Evolutionary conservation across 2,329 filamentous ascomycete genomes (phyloP), one percentile per base, ranked within the genome.

Genomic region (Hymenoscyphus fraxineus): DNA sequence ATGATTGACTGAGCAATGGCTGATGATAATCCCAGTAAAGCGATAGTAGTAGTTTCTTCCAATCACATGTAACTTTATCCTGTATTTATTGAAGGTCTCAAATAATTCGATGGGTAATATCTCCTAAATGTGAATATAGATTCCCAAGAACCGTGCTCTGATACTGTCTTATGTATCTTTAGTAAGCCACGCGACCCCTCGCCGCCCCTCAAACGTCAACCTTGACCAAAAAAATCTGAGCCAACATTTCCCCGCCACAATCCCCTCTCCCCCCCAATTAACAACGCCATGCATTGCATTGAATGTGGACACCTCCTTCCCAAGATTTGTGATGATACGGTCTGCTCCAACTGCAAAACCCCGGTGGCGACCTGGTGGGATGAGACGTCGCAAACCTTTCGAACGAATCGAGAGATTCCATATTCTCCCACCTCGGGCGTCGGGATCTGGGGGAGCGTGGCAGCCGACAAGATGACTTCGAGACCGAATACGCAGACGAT

Each of bases 401-500:
- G 71, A 59, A 74, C 71, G 38, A 71, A 73, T 58, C 69, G 73
- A 44, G 72, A 74, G 64, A 67, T 69, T 13, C 65, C 66, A 3
- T 66, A 66, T 35, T 59, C 61, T 7, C 58, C 58, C 38, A 57
- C 51, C 58, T 58, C 61, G 16, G 27, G 51, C 22, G n/a, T 22
- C 15, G 56, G 51, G 10, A 51, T 54, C 51, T 39, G 66, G 16
- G 57, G 54, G 35, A 47, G 65, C 13, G 47, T 62, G n/a, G 32
- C 60, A 38, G 59, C 32, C n/a, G 58, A 62, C 31, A 68, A 60
- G 63, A 70, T 71, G 67, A 63, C 62, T 9, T 32, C 60, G 35
- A 60, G 73, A 54, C 66, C 41, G 56, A 76, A 76, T 61, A 65
- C 27, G 12, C 69, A 86, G 73, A 83, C 83, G 44, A 86, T 88